A percentile compares a stretch with the other conserved stretches of the same genome.
phyloP scores from a whole-genome alignment of 2,329 filamentous ascomycete species.

The Xylaria sp. region DNA sequence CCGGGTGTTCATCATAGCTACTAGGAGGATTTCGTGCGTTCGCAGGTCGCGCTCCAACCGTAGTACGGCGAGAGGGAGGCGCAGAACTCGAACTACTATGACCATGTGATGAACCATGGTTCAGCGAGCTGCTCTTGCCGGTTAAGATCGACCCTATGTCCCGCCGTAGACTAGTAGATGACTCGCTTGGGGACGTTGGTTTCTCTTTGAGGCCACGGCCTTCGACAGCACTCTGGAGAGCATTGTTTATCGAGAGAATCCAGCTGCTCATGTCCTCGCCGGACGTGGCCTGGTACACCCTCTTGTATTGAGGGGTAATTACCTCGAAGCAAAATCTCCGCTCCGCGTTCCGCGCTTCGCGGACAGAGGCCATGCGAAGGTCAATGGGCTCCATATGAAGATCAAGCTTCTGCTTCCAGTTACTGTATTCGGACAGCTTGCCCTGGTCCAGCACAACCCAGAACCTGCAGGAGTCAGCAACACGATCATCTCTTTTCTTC shows the following conservation, averaged over 20 bases:
- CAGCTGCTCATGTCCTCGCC: slow-evolving; percentile 98
- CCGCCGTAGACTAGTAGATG: slow-evolving; percentile 67
- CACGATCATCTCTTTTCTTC: not conserved
- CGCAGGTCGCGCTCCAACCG: slow-evolving; percentile 83
- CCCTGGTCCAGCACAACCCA: slow-evolving; percentile 98
- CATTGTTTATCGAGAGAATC: slow-evolving; percentile 97
- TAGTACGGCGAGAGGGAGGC: slow-evolving; percentile 80
- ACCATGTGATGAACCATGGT: slow-evolving; percentile 52
- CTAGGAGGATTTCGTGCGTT: slow-evolving; percentile 71
- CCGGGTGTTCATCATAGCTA: slow-evolving; percentile 78
- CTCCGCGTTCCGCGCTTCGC: slow-evolving; percentile 92
- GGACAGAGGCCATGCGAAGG: slow-evolving; percentile 92
- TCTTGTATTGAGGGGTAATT: slow-evolving; percentile 93
- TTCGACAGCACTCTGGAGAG: slow-evolving; percentile 93
- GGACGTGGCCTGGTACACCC: slow-evolving; percentile 95
- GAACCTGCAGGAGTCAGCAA: slow-evolving; percentile 61
- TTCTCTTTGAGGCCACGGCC: slow-evolving; percentile 65
- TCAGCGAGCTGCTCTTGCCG: slow-evolving; percentile 80
- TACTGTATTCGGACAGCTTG: slow-evolving; percentile 96
- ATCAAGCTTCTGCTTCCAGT: slow-evolving; percentile 98
- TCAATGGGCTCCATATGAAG: slow-evolving; percentile 98
- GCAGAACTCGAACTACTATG: slow-evolving; percentile 51
- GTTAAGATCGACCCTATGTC: slow-evolving; percentile 93
- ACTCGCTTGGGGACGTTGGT: slow-evolving; percentile 49
- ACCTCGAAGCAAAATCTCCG: slow-evolving; percentile 97